Evolutionary conservation across 305 asterid genomes (phyloP), one percentile per base, ranked within the genome.

Genomic region (Solanum hybrid): DNA sequence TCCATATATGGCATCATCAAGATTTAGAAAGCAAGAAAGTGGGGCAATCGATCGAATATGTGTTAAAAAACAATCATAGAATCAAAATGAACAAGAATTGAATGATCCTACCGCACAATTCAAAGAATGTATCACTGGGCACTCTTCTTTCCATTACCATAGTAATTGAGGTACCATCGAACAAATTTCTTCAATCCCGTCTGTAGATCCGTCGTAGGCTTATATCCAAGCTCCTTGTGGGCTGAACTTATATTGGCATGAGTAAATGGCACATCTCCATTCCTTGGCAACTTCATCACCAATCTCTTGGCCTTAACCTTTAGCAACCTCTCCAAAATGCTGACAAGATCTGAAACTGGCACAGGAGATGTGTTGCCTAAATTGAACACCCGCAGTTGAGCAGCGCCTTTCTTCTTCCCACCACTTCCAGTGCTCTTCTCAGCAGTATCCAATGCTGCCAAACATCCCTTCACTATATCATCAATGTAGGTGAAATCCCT

Each of bases 381-480:
- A 93, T 97, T 97, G 92, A 68, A 97, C 61, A 97, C 97, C 33
- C 98, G 90, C 87, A 97, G 90, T 73, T 97, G 98, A 89, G 99
- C 99, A 1, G 97, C 94, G 5, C 96, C 98, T 91, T 93, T 95
- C 94, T 97, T 97, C 95, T 96, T 97, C 32, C 99, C 99, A 13
- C 99, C 98, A 76, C 96, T 96, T 83, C 98, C 98, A 3, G 99
- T 97, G 89, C 98, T 97, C 92, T 97, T 97, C 93, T 96, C 98
- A 0, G 99, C 97, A 2, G 99, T 97, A 90, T 97, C 99, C 92
- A 97, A 86, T 31, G 99, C 95, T 88, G 93, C 98, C 93, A 96
- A 92, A 93, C 98, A 97, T 15, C 99, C 99, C 95, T 97, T 97
- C 45, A 96, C 99, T 38, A 96, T 96, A 93, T 97, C 99, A 91